Conservation (phyloP, 1,284 basidiomycete genomes). For the Rhodotorula sp. region DNA sequence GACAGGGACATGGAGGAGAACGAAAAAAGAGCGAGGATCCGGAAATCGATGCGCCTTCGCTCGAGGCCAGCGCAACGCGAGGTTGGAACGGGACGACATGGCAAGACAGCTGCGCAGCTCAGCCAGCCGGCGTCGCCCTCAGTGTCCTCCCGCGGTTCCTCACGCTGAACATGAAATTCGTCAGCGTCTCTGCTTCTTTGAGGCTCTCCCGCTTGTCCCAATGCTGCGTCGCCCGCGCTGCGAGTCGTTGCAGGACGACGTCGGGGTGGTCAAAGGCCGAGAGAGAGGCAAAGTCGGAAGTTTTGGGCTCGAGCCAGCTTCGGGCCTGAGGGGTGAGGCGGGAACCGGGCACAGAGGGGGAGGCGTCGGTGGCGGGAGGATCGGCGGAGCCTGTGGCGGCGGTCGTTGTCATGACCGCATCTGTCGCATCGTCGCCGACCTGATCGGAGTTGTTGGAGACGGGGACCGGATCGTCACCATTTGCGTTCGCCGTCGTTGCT, state of each 20-base stretch:
- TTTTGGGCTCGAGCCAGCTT: conserved; percentile 35
- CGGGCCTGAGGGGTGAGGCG: neutral
- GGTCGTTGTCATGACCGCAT: neutral
- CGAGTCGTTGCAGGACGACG: conserved; percentile 27
- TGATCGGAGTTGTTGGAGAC: neutral
- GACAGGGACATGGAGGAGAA: too few species aligned
- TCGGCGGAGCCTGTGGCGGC: neutral
- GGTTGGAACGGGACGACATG: too few species aligned
- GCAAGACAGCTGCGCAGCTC: neutral
- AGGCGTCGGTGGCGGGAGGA: neutral
- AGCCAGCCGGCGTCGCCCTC: conserved; percentile 17
- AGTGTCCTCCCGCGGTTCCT: conserved; percentile 6
- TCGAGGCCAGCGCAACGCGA: neutral
- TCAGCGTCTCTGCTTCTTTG: conserved; percentile 40
- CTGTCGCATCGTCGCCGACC: neutral
- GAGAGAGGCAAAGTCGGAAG: conserved; percentile 34
- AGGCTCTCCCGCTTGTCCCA: conserved; percentile 39
- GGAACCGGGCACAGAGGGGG: neutral
- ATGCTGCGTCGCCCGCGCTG: conserved; percentile 30
- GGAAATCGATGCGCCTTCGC: too few species aligned
- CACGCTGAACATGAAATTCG: conserved; percentile 37
- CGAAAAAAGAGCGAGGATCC: too few species aligned
- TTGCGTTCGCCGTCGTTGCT: too few species aligned
- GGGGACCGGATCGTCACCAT: too few species aligned
- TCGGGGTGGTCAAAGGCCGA: conserved; percentile 33